Percentiles rank a stretch among this genome's conserved stretches.
phyloP scores from a whole-genome alignment of 2,329 filamentous ascomycete genomes.

The Neoarthrinium moseri region DNA sequence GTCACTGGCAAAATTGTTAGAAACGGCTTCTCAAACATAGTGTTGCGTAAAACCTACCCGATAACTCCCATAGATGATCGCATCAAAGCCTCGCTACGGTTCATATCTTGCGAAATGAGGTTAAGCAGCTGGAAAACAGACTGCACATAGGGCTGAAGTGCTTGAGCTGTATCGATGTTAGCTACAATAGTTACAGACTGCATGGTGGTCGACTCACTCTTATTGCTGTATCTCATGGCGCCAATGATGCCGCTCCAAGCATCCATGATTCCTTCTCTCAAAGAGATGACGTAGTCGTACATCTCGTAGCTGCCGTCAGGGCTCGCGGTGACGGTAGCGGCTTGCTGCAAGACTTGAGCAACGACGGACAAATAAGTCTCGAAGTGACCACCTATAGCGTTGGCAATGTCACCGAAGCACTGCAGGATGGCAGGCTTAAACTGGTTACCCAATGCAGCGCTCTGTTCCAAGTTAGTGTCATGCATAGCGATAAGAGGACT shows the following conservation, averaged over 20 bases:
- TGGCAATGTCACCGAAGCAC: conserved; percentile 96
- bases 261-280: conserved; percentile 98
- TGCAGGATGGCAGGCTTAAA: conserved; percentile 98
- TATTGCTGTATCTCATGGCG: conserved; percentile 81
- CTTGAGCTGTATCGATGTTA: conserved; percentile 52
- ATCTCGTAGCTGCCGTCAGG: conserved; percentile 88
- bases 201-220: conserved; percentile 54
- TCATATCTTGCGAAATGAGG: conserved; percentile 75
- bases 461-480: conserved; percentile 44
- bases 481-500: background rate
- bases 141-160: conserved; percentile 75
- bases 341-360: conserved; percentile 90
- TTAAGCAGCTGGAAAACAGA: conserved; percentile 86
- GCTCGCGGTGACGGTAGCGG: conserved; percentile 75
- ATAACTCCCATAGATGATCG: conserved; percentile 96
- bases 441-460: conserved; percentile 84
- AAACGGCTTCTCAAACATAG: background rate
- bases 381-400: conserved; percentile 87
- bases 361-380: conserved; percentile 92
- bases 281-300: conserved; percentile 92
- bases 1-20: conserved; percentile 57
- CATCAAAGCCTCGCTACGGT: conserved; percentile 88
- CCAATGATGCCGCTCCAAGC: conserved; percentile 97
- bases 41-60: conserved; percentile 60
- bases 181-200: conserved; percentile 10